Conservation (phyloP, 176 grass and related monocot genomes). For the Echinochloa phyllopogon region DNA sequence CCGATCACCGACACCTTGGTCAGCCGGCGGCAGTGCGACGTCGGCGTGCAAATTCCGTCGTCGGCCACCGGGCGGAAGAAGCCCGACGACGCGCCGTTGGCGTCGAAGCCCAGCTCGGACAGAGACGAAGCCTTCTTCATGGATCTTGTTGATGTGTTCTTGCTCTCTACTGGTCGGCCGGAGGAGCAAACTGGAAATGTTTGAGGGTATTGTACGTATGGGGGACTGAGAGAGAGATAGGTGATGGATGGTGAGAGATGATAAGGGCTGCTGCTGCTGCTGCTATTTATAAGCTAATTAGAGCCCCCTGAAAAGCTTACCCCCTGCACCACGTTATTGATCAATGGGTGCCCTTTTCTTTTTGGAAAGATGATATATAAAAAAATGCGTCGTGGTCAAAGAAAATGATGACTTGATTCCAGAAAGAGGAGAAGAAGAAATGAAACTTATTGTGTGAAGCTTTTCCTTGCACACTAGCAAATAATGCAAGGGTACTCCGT, state of each 20-base stretch:
- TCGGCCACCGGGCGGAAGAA: constrained; percentile 53
- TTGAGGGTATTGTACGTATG: background rate
- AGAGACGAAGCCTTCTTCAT: constrained; percentile 73
- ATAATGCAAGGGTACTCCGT: no score
- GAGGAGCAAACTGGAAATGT: background rate
- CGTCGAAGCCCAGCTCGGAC: constrained; percentile 65
- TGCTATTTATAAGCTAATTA: background rate
- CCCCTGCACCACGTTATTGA: background rate
- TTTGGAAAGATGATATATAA: background rate
- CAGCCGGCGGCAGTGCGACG: constrained; percentile 32
- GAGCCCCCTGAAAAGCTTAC: no score
- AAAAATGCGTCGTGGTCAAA: no score
- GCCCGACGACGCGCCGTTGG: constrained; percentile 14
- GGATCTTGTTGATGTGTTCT: background rate
- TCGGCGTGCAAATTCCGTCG: constrained; percentile 11
- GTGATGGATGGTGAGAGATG: background rate
- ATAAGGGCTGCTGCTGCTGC: background rate
- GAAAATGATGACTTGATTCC: no score
- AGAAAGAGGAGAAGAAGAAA: no score
- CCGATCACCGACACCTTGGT: constrained; percentile 86
- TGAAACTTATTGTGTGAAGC: no score
- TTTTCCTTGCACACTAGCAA: no score
- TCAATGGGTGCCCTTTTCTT: background rate
- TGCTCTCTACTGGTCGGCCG: background rate
- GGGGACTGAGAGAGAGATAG: background rate